These are phyloP conservation scores for Microcyclospora tardicrescens DNA, from an alignment of 2,329 filamentous ascomycete species.

Conservation along the genomic window DNA sequence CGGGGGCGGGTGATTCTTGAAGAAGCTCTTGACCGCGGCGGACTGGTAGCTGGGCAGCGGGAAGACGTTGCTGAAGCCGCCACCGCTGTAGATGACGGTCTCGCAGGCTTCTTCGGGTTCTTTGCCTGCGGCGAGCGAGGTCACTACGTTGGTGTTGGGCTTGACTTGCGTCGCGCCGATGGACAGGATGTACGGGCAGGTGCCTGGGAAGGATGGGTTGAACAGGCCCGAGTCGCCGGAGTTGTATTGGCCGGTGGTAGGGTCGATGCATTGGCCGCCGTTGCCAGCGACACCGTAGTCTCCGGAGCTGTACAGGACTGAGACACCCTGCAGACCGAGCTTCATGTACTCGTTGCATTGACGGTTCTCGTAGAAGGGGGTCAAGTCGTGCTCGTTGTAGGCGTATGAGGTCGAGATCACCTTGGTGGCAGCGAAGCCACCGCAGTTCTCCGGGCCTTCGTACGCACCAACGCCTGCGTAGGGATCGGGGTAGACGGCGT, in stretches of 20 bases:
- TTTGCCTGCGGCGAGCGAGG: conserved; percentile 12
- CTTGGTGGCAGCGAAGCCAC: conserved; percentile 34
- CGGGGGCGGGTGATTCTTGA: conserved; percentile 28
- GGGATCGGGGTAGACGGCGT: conserved; percentile 27
- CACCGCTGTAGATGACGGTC: conserved; percentile 31
- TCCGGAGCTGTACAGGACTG: conserved; percentile 39
- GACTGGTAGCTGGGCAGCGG: conserved; percentile 36
- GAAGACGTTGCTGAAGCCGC: conserved; percentile 40
- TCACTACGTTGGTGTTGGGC: conserved; percentile 27
- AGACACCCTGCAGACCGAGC: conserved; percentile 40
- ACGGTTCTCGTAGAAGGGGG: conserved; percentile 35
- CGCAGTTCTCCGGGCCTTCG: conserved; percentile 33
- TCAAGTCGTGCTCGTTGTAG: conserved; percentile 40
- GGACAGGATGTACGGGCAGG: conserved; percentile 35
- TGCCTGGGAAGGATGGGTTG: conserved; percentile 35
- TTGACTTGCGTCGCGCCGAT: conserved; percentile 40
- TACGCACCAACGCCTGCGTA: conserved; percentile 19
- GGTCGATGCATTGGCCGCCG: conserved; percentile 27
- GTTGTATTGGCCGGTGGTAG: conserved; percentile 15
- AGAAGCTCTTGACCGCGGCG: conserved; percentile 28
- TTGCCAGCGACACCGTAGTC: conserved; percentile 29
- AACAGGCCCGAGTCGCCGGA: conserved; percentile 24
- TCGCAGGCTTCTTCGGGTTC: conserved; percentile 34
- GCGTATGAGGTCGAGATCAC: conserved; percentile 44
- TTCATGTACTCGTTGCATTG: conserved; percentile 48